Conservation (phyloP, 1,284 basidiomycete species). For the Apiotrichum domesticum region DNA sequence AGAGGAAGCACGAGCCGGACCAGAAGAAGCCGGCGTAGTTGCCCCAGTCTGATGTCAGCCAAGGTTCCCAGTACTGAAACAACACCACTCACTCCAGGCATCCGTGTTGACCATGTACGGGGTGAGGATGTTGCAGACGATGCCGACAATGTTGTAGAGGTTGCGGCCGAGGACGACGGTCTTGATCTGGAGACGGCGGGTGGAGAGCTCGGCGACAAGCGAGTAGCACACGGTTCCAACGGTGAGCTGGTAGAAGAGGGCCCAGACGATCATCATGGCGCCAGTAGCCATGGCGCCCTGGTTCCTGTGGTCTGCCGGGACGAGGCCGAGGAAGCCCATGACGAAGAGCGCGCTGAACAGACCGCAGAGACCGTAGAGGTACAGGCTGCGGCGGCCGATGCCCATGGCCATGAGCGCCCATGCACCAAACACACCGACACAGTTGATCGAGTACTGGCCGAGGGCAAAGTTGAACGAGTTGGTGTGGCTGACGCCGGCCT, state of each 20-base stretch:
- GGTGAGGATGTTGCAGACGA: constrained; percentile 42
- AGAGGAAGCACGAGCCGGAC: constrained; percentile 33
- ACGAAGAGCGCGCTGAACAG: constrained; percentile 28
- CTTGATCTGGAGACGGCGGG: constrained; percentile 51
- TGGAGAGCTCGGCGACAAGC: constrained; percentile 50
- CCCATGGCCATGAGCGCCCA: constrained; percentile 45
- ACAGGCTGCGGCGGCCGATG: constrained; percentile 48
- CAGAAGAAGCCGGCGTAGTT: constrained; percentile 27
- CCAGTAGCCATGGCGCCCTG: constrained; percentile 45
- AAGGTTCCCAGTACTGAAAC: background rate
- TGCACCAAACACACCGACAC: constrained; percentile 35
- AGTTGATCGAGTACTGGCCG: constrained; percentile 40
- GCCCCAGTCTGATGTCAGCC: constrained; percentile 34
- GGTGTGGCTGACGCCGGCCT: constrained; percentile 46
- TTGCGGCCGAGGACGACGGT: constrained; percentile 52
- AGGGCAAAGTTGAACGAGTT: constrained; percentile 47
- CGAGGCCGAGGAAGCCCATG: constrained; percentile 50
- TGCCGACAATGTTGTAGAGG: constrained; percentile 47
- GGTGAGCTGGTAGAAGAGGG: constrained; percentile 42
- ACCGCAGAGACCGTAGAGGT: constrained; percentile 48
- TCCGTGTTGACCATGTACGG: constrained; percentile 50
- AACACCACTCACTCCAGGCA: constrained; percentile 31
- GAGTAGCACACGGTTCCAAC: constrained; percentile 40
- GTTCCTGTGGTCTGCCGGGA: constrained; percentile 24
- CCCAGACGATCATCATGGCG: constrained; percentile 48